These are phyloP conservation scores for Rhododendron williamsianum DNA, from an alignment of 148 eudicot species.

Conservation along the genomic window DNA sequence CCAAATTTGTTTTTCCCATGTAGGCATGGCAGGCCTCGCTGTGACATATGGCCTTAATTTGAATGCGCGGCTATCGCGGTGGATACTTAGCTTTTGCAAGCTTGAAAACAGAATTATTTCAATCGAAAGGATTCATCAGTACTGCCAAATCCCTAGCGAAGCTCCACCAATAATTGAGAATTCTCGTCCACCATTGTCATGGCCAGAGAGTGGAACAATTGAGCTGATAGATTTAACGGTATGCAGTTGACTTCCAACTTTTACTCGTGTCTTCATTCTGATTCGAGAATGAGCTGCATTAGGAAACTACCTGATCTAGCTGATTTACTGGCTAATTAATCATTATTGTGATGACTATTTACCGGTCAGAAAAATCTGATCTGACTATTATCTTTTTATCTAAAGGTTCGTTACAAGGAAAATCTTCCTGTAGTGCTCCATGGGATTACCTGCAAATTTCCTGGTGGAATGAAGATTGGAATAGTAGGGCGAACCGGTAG, in stretches of 20 bases:
- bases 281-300: neutral
- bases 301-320: neutral
- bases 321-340: neutral
- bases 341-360: neutral
- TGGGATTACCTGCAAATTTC: conserved; percentile 76
- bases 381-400: neutral
- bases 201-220: conserved; percentile 89
- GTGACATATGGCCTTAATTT: conserved; percentile 92
- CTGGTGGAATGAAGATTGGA: conserved; percentile 89
- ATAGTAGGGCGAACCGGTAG: conserved; percentile 97
- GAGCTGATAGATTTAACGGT: conserved; percentile 80
- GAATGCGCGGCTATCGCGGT: conserved; percentile 90
- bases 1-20: conserved; percentile 9
- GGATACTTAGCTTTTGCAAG: conserved; percentile 99
- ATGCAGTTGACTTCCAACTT: conserved; percentile 4
- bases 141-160: conserved; percentile 81
- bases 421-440: conserved; percentile 88
- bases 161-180: conserved; percentile 56
- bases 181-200: conserved; percentile 59
- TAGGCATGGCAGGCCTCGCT: conserved; percentile 99
- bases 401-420: conserved; percentile 76
- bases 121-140: conserved; percentile 90
- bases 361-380: neutral
- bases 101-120: conserved; percentile 98
- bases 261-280: neutral